These are phyloP conservation scores for Pleurozium schreberi DNA, from an alignment of 225 moss, liverwort and hornwort genomes.

Conservation along the genomic window DNA sequence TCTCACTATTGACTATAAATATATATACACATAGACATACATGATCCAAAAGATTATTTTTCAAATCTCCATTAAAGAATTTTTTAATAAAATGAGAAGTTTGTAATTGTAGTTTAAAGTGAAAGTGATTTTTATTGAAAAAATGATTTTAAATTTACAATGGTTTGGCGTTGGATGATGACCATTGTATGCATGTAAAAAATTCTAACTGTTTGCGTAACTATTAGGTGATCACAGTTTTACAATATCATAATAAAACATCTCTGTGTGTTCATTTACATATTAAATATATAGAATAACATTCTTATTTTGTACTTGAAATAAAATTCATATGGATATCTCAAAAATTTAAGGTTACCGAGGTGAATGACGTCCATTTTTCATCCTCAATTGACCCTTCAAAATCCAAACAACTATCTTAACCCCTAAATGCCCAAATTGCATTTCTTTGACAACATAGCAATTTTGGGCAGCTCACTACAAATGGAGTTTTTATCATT, in stretches of 20 bases:
- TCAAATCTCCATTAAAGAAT: background rate
- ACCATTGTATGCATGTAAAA: background rate
- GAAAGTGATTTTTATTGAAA: background rate
- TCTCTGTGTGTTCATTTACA: background rate
- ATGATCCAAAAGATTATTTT: background rate
- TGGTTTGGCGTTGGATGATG: background rate
- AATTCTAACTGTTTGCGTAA: background rate
- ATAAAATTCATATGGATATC: background rate
- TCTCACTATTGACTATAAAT: background rate
- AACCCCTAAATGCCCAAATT: too few species aligned
- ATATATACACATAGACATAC: too few species aligned
- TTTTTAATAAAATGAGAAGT: background rate
- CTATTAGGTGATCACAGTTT: background rate
- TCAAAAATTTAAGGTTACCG: background rate
- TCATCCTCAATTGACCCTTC: accelerated
- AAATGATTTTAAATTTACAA: background rate
- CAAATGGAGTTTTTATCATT: too few species aligned
- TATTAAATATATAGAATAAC: background rate
- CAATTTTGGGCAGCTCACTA: too few species aligned
- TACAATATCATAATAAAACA: background rate
- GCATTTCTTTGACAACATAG: too few species aligned
- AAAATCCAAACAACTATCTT: background rate
- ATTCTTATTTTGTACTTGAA: background rate
- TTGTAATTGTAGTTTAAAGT: background rate
- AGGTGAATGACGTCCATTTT: background rate